Evolutionary conservation across 1,284 basidiomycete genomes (phyloP), one percentile per base, ranked within the genome.

Genomic region (Cryptococcus hybrid): DNA sequence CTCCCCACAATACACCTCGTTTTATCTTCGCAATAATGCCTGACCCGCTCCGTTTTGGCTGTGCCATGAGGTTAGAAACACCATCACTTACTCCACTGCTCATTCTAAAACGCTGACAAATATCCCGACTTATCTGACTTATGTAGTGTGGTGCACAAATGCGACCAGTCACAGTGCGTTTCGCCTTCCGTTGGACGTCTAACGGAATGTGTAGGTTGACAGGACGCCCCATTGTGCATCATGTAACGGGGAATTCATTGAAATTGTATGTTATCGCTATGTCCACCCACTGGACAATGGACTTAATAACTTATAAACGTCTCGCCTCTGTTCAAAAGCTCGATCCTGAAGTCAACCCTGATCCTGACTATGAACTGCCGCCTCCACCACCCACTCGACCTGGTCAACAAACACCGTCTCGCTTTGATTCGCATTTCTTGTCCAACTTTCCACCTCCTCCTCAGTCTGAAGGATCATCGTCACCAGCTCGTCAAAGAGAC

Each of bases 241-340:
- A 4, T 76, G 74, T 49, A 58, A 71, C 39, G 65, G 69, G 34
- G 74, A 76, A 45, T 76, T 76, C 54, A 59, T 76, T 9, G 74
- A 76, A 54, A 75, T 75, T 36, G 74, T 76, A 42, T 48, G 70
- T 59, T 18, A 18, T 18, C 18, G 18, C 18, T 18, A 18, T 18
- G 24, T n/a, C 36, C 6, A 36, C 7, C 9, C 36, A 30, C 44
- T 34, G 40, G 30, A 3, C 13, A 30, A n/a, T 39, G 30, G n/a
- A 18, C 34, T 8, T n/a, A 38, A 13, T 44, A 1, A 44, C 42
- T 18, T 18, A 18, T 18, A 18, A 44, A 7, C 12, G 8, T 44
- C 6, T 18, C 7, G 12, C 43, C 13, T 13, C 11, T 35, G 24
- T 18, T 18, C 18, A 18, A 18, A 59, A 76, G 74, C 71, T 76